phyloP scores from a whole-genome alignment of 495 filamentous ascomycete species.

The Friedmanniomyces endolithicus region DNA sequence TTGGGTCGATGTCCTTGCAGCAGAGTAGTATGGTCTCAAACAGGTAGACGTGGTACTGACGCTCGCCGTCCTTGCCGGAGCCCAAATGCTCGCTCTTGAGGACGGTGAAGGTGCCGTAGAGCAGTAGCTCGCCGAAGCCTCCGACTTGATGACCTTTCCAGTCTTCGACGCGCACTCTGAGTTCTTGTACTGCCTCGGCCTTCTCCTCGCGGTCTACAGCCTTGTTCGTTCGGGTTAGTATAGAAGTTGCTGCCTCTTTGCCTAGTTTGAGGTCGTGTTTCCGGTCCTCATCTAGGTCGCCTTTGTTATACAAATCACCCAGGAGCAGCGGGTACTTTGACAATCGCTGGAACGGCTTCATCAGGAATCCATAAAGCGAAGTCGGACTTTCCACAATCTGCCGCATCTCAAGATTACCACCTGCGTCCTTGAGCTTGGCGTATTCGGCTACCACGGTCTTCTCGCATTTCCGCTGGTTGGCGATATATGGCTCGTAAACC shows the following conservation, averaged over 20 bases:
- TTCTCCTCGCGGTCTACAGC: slow-evolving; percentile 80
- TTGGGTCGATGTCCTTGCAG: slow-evolving; percentile 86
- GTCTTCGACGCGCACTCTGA: slow-evolving; percentile 79
- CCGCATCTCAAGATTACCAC: slow-evolving; percentile 39
- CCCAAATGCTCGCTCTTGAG: slow-evolving; percentile 59
- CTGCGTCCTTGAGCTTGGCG: slow-evolving; percentile 46
- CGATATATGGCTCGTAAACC: slow-evolving; percentile 92
- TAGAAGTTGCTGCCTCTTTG: slow-evolving; percentile 60
- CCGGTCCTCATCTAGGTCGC: slow-evolving; percentile 52
- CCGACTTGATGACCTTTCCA: slow-evolving; percentile 91
- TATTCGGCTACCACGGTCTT: slow-evolving; percentile 48
- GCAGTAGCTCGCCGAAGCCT: slow-evolving; percentile 74
- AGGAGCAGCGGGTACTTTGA: slow-evolving; percentile 88
- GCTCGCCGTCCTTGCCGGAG: slow-evolving; percentile 40
- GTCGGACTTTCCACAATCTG: slow-evolving; percentile 51
- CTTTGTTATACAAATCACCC: slow-evolving; percentile 77
- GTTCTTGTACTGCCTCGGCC: slow-evolving; percentile 63
- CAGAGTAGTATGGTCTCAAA: slow-evolving; percentile 93
- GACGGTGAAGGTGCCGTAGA: slow-evolving; percentile 89
- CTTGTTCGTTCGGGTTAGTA: slow-evolving; percentile 72
- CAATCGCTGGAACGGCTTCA: slow-evolving; percentile 92
- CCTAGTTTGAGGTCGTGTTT: slow-evolving; percentile 57
- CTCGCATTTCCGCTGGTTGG: slow-evolving; percentile 70
- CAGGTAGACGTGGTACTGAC: slow-evolving; percentile 90
- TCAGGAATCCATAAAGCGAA: slow-evolving; percentile 69